Percentiles rank a stretch among this genome's conserved stretches.
Evolutionary conservation across 805 yeast genomes (phyloP).

Genomic region (Wickerhamomyces strasburgensis): DNA sequence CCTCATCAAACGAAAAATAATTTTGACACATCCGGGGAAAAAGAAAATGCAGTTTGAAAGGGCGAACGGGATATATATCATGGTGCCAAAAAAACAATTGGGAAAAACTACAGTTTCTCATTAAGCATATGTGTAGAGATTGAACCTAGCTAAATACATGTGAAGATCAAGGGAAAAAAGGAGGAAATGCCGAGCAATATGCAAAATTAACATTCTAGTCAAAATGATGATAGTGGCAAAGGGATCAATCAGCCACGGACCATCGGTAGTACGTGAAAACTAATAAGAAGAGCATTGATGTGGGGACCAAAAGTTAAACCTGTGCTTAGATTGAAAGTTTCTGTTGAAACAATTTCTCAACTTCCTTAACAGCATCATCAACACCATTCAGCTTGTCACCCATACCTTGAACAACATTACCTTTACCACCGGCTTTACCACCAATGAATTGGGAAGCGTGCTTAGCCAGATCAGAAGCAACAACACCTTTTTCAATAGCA

Average conservation of each 20-base stretch:
- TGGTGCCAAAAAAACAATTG: no score
- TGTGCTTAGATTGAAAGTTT: slow-evolving; percentile 36
- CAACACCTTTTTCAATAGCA: slow-evolving; percentile 63
- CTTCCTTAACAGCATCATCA: slow-evolving; percentile 66
- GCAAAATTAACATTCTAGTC: no score
- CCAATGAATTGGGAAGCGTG: slow-evolving; percentile 74
- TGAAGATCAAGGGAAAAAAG: neutral
- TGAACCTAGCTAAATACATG: no score
- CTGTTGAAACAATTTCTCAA: slow-evolving; percentile 54
- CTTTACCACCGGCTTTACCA: slow-evolving; percentile 99
- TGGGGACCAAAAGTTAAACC: no score
- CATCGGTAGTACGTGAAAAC: no score
- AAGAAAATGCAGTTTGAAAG: neutral
- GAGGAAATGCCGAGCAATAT: neutral
- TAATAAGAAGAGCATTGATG: no score
- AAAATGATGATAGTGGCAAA: no score
- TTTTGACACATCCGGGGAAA: neutral
- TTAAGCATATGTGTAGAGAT: no score
- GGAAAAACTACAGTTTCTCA: no score
- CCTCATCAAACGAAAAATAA: neutral
- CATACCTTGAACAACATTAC: slow-evolving; percentile 94
- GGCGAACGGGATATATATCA: neutral
- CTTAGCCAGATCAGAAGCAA: slow-evolving; percentile 71
- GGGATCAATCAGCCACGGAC: neutral
- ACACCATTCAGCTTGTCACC: slow-evolving; percentile 77